Conservation (phyloP, 2,329 filamentous ascomycete species). For the Nemania sp. region DNA sequence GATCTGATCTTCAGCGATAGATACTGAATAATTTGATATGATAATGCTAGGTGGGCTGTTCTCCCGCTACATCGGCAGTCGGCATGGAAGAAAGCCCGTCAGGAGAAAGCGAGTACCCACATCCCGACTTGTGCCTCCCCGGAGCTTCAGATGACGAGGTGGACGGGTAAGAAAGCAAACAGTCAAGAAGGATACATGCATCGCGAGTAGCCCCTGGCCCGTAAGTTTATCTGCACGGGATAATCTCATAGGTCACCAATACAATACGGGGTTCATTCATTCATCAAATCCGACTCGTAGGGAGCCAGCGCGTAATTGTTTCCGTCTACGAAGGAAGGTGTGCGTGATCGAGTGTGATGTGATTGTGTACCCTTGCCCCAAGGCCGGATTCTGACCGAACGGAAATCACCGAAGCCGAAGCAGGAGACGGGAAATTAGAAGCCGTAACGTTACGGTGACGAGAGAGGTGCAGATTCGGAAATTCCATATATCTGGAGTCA, state of each 20-base stretch:
- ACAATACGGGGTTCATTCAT: too few relatives aligned
- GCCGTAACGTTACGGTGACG: constrained; percentile 17
- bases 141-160: constrained; percentile 2
- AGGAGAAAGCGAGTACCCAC: constrained; percentile 5
- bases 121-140: not conserved
- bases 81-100: constrained; percentile 4
- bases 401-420: not conserved
- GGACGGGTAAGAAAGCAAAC: constrained; percentile 13
- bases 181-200: constrained; percentile 10
- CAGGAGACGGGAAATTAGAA: not conserved
- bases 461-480: not conserved
- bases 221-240: constrained; percentile 2
- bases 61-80: not conserved
- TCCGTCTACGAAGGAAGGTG: too few relatives aligned
- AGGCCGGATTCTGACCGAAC: constrained; percentile 7
- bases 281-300: too few relatives aligned
- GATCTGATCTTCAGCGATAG: not conserved
- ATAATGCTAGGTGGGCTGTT: constrained; percentile 3
- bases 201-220: not conserved
- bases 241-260: not conserved
- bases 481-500: constrained; percentile 3
- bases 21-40: not conserved
- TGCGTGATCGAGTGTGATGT: constrained; percentile 1
- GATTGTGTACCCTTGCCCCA: not conserved
- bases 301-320: too few relatives aligned